phyloP scores from a whole-genome alignment of 768 basidiomycete genomes.

The Calvatia gigantea region DNA sequence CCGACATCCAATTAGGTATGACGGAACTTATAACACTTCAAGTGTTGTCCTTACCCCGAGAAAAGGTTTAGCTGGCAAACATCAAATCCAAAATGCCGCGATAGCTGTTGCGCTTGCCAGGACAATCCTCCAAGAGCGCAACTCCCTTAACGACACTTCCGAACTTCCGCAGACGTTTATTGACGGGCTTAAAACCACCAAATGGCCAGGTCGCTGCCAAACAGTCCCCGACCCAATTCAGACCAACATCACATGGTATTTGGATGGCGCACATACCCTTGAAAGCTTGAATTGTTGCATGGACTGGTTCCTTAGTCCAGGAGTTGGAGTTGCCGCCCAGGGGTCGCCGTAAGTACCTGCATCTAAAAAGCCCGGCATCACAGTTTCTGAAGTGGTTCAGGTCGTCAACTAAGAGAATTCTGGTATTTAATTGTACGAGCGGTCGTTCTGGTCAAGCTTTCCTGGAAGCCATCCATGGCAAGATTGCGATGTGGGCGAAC shows the following conservation, averaged over 20 bases:
- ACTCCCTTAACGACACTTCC: constrained; percentile 19
- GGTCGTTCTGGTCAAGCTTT: constrained; percentile 81
- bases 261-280: constrained; percentile 94
- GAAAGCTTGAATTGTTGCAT: constrained; percentile 88
- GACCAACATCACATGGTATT: constrained; percentile 67
- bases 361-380: constrained; percentile 5
- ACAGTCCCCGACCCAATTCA: constrained; percentile 60
- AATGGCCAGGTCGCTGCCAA: constrained; percentile 97
- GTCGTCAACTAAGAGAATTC: constrained; percentile 42
- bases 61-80: constrained; percentile 77
- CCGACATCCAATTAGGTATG: constrained; percentile 48
- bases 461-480: constrained; percentile 55
- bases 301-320: constrained; percentile 79
- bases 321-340: constrained; percentile 39
- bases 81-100: constrained; percentile 86
- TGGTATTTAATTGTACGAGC: constrained; percentile 94
- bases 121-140: constrained; percentile 50
- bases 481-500: constrained; percentile 40
- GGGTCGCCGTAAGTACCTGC: constrained; percentile 1
- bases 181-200: constrained; percentile 60
- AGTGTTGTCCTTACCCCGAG: constrained; percentile 1
- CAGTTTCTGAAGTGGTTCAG: constrained; percentile 7
- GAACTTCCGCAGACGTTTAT: constrained; percentile 52
- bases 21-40: constrained; percentile 47
- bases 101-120: constrained; percentile 76